phyloP scores from a whole-genome alignment of 768 basidiomycete genomes.

The Neoboletus brunneissimus region DNA sequence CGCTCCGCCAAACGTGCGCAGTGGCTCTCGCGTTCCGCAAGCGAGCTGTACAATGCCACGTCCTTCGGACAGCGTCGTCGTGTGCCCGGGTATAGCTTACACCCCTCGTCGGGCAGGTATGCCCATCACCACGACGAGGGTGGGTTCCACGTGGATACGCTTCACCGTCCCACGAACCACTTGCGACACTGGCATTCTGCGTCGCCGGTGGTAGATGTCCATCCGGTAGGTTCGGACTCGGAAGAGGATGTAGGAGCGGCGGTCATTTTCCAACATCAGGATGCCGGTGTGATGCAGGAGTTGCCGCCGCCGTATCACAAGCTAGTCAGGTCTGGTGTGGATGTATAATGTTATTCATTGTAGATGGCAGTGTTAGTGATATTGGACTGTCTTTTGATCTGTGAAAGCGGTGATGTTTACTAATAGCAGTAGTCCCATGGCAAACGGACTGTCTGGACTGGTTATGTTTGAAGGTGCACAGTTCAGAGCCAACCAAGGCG shows the following conservation, averaged over 20 bases:
- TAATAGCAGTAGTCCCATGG: neutral
- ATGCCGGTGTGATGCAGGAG: conserved; percentile 19
- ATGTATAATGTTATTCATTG: neutral
- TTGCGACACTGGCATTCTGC: conserved; percentile 25
- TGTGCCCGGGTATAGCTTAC: neutral
- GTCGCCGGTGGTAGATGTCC: conserved; percentile 5
- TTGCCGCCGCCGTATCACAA: conserved; percentile 29
- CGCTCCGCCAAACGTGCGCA: conserved; percentile 12
- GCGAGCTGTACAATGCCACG: conserved; percentile 19
- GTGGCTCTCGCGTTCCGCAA: conserved; percentile 23
- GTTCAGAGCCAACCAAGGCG: neutral
- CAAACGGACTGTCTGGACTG: neutral
- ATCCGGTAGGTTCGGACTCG: neutral
- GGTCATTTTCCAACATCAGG: conserved; percentile 16
- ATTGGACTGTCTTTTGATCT: neutral
- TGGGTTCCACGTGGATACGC: neutral
- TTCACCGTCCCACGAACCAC: conserved; percentile 5
- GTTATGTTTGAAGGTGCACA: neutral
- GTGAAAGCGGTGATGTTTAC: neutral
- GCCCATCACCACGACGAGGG: neutral
- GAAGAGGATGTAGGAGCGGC: neutral
- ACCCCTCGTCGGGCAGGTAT: neutral
- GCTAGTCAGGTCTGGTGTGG: neutral
- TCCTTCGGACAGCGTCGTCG: neutral
- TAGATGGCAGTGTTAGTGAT: neutral